Conservation (phyloP, 345 rosid species). For the Geranium rotundifolium region DNA sequence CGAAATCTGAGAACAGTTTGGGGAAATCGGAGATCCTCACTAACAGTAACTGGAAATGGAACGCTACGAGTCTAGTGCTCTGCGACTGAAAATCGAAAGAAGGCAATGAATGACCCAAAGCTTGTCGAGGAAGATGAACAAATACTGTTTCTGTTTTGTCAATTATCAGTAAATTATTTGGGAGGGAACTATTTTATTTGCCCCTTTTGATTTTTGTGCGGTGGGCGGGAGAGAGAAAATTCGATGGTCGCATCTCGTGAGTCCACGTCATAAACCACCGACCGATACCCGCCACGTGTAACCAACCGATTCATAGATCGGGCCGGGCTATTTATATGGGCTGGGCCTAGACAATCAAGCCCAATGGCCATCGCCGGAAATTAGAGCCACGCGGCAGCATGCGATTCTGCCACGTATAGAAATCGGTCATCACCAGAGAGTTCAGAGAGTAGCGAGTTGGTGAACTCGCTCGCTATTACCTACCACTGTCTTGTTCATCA, state of each 20-base stretch:
- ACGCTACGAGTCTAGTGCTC: background rate
- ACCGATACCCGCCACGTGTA: no score
- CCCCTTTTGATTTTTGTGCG: background rate
- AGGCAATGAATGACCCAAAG: background rate
- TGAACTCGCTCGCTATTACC: background rate
- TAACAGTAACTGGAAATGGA: background rate
- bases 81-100: background rate
- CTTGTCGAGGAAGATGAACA: background rate
- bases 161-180: background rate
- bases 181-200: background rate
- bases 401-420: no score
- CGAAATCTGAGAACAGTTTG: background rate
- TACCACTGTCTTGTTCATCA: background rate
- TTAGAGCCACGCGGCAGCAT: no score
- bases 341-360: no score
- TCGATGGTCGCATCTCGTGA: background rate
- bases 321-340: no score
- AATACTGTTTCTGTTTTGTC: no score
- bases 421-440: no score
- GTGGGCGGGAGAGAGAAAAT: background rate
- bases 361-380: no score
- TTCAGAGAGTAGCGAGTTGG: no score
- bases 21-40: background rate
- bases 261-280: background rate
- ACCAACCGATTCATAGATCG: no score